Base-by-base conservation (phyloP, 805 yeast genomes). In the Teunomyces lycoperdinae region DNA sequence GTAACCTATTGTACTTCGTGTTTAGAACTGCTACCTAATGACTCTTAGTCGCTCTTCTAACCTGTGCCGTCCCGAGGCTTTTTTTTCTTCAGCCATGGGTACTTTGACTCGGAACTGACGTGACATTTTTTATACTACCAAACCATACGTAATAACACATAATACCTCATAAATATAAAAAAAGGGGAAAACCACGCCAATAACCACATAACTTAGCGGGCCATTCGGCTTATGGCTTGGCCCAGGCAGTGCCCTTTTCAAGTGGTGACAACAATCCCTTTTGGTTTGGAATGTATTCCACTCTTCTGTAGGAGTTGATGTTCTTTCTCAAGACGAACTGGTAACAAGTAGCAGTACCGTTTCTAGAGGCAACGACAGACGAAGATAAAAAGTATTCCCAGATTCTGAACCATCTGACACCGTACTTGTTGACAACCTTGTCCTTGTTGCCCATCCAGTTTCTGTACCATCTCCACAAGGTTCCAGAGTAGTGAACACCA, bases 391-490 rank as follows among this genome's bases (percentile, higher is more conserved):
- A 89, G 77, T 70, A 89, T 73, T 88, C 95, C 96, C 96, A 89
- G 69, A 89, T 89, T 70, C 94, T 83, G 74, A 76, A 90, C 96
- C 96, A 89, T 73, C 84, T 85, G 58, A 79, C 68, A 60, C 97
- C 97, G 62, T 89, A 89, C 74, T 87, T 88, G 74, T 79, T 78
- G 51, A 83, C 74, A 53, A 81, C 89, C 64, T 80, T 75, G 44
- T 87, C 91, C 71, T 80, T 80, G 81, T 89, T 89, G 51, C 84
- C 84, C 62, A 87, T 64, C 97, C 97, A 89, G 81, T 89, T 89
- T 68, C 92, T 75, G 81, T 90, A 90, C 97, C 97, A 89, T 72
- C 85, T 83, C 89, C 91, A 88, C 62, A 89, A 73, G 49, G 97
- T 89, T 39, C 91, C 89, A 45, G 96, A 87, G 76, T 89, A 89